Percentiles rank a stretch among this genome's conserved stretches.
Conservation (phyloP, 2,329 filamentous ascomycete genomes). For the Pseudocercospora vitis region DNA sequence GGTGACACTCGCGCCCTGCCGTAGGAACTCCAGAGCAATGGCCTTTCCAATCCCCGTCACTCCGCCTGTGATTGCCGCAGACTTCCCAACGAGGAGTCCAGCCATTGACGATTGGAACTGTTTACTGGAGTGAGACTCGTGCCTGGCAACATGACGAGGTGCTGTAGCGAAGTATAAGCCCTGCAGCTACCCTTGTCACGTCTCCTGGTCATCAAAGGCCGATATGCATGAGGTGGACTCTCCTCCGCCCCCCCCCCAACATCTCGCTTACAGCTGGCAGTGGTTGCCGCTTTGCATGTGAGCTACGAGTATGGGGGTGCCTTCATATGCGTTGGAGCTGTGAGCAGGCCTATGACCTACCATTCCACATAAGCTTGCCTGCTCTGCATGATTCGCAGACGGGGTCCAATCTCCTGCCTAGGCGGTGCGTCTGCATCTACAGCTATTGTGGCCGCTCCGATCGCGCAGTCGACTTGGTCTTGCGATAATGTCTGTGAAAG, state of each 20-base stretch:
- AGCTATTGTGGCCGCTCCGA: too few relatives aligned
- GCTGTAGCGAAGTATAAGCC: conserved; percentile 27
- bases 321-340: background rate
- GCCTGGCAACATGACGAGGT: too few relatives aligned
- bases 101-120: conserved; percentile 4
- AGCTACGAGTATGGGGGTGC: too few relatives aligned
- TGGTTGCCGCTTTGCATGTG: background rate
- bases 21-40: conserved; percentile 75
- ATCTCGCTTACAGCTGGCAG: background rate
- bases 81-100: conserved; percentile 66
- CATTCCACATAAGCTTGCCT: background rate
- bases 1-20: conserved; percentile 73
- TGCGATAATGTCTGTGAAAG: background rate
- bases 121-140: background rate
- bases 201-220: background rate
- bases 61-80: conserved; percentile 81
- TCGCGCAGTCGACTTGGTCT: background rate
- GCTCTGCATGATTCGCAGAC: background rate
- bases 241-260: conserved; percentile 2
- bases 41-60: conserved; percentile 84
- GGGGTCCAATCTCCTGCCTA: too few relatives aligned
- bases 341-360: background rate
- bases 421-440: too few relatives aligned
- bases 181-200: conserved; percentile 4
- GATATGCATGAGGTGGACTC: conserved; percentile 2